Base-by-base conservation (phyloP, 2,329 filamentous ascomycete species). In the Penicillium psychrosexuale region DNA sequence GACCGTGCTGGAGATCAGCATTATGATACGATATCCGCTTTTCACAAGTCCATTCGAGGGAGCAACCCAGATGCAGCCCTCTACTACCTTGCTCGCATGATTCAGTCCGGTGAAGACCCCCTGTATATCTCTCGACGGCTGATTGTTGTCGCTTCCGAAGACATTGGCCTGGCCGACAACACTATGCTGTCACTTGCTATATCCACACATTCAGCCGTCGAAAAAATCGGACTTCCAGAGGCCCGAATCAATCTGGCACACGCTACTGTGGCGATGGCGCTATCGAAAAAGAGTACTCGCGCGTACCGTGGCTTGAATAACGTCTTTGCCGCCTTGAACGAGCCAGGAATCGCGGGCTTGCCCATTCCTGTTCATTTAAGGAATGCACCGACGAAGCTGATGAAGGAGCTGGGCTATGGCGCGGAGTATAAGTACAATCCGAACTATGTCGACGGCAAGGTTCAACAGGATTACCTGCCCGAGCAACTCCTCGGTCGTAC, bases 341-440 rank as follows among this genome's bases (percentile, higher is more conserved):
- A 97, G 69, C 92, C 92, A 0, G 93, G 92, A 0, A 80, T 95
- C 2, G 92, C 91, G 0, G 84, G 83, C 1, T 70, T 97, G 47
- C 89, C 91, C 0, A 86, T 99, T 22, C 94, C 94, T 2, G 74
- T 94, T 37, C 94, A 97, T 71, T 74, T 99, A 55, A 80, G 94
- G 55, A 97, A 97, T 72, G 94, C 94, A 8, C 93, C 94, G 0
- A 97, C 94, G 1, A 83, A 87, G 61, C 71, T 97, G 61, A 96
- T 99, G 93, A 89, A 92, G 66, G 93, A 97, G 63, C 77, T 97
- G 62, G 93, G 91, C 0, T 96, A 91, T 68, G 92, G 92, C 0
- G 87, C 85, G 47, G 89, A 91, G 70, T 99, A 99, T 74, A 97
- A 97, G 73, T 97, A 99, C 69, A 96, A 96, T 63, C 94, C 94